Evolutionary conservation across 2,329 filamentous ascomycete genomes (phyloP).

Genomic region (Hypoxylon sp.): DNA sequence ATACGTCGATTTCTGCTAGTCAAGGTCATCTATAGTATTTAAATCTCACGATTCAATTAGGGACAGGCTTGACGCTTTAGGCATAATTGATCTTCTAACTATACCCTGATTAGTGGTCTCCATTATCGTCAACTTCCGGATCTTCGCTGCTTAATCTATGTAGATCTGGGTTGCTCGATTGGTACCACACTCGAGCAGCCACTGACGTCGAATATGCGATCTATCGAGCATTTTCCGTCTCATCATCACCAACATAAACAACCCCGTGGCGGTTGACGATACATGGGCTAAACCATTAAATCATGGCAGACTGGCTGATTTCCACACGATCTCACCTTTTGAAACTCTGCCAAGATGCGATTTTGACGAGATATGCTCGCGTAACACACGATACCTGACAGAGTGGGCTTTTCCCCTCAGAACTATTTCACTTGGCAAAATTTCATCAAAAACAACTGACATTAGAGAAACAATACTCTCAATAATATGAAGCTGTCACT

Average conservation of each 20-base stretch:
- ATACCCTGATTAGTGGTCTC: slow-evolving; percentile 17
- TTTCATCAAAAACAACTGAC: neutral
- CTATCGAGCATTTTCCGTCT: slow-evolving; percentile 23
- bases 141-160: slow-evolving; percentile 26
- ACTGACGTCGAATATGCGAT: slow-evolving; percentile 25
- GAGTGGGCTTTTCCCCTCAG: slow-evolving; percentile 7
- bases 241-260: slow-evolving; percentile 14
- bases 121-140: slow-evolving; percentile 29
- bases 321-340: slow-evolving; percentile 25
- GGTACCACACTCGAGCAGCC: slow-evolving; percentile 1
- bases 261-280: slow-evolving; percentile 33
- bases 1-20: neutral
- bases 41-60: neutral
- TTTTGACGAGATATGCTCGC: slow-evolving; percentile 22
- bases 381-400: slow-evolving; percentile 33
- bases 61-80: neutral
- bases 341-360: slow-evolving; percentile 38
- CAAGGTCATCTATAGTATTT: slow-evolving; percentile 2
- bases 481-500: neutral
- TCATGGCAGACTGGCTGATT: slow-evolving; percentile 23
- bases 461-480: neutral
- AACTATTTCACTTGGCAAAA: neutral
- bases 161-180: slow-evolving; percentile 29
- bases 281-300: slow-evolving; percentile 18
- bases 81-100: slow-evolving; percentile 18